Evolutionary conservation across 2,329 filamentous ascomycete species (phyloP), one percentile per base, ranked within the genome.

Genomic region (Penicillium expansum): DNA sequence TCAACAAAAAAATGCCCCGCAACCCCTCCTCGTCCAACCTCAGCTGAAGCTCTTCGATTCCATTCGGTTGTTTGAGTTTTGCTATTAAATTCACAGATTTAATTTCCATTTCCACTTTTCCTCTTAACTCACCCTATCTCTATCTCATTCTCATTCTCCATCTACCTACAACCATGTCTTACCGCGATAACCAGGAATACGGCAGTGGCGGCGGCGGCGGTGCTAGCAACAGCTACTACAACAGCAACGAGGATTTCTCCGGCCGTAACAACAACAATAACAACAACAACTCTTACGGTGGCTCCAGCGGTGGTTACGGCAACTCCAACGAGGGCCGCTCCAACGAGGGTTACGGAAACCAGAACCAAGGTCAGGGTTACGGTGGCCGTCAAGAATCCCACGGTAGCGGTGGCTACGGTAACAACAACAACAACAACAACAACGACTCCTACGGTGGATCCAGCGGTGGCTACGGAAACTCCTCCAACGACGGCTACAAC

Each of bases 161-260:
- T 13, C 10, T 18, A 7, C 1, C 14, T 18, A n/a, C 29, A 32
- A 69, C 18, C 43, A 47, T 70, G 68, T 67, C 64, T 35, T 54
- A 55, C 53, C 5, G n/a, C 35, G 47, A 45, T 24, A 50, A 62
- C 35, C 43, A 60, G 20, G 37, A 58, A 37, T 68, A 66, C 58
- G 65, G 67, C 48, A 59, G 64, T 42, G 59, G 65, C 43, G 55
- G 65, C 58, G 65, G 67, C 48, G 60, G 64, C 43, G 59, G 65
- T 41, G 55, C 61, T 16, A 48, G 44, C 39, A 29, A 16, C 47
- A 67, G 67, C 57, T 70, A 71, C 60, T 70, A 70, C 61, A 60
- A 69, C 55, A 55, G 54, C 42, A 55, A 58, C 55, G n/a, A n/a
- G n/a, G n/a, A n/a, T n/a, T n/a, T n/a, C n/a, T n/a, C n/a, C n/a